Evolutionary conservation across 768 basidiomycete species (phyloP), one percentile per base, ranked within the genome.

Genomic region (Auricularia sp.): DNA sequence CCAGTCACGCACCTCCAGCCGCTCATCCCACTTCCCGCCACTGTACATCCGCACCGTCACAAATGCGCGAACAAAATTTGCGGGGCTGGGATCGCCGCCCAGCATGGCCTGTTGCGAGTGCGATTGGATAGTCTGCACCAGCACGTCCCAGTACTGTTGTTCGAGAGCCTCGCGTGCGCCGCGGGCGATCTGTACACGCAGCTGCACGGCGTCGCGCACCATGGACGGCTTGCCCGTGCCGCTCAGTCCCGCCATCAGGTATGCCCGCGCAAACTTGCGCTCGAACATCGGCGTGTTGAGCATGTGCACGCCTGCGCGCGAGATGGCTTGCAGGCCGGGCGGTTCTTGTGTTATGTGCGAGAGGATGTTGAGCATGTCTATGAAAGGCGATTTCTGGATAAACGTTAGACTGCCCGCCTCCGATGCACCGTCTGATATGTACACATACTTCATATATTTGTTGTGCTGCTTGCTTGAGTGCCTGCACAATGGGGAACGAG

Each of bases 51-150:
- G 78, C 62, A 98, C 85, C 33, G 89, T 78, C 36, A 95, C 77
- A 73, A 92, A 98, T 0, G 94, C 94, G 10, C 94, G 80, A 51
- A 98, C 85, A 73, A 90, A 93, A 80, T 98, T 97, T 36, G 86
- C 80, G 13, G 94, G 80, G 65, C 90, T 92, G 0, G 96, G 96
- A 65, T 94, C 89, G 33, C 96, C 96, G 16, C 96, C 96, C 3
- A 99, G 80, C 47, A 83, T 80, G 1, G 96, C 96, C 69, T 97
- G 91, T 63, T 84, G 81, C 0, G 93, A 92, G 11, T 91, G 79
- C 1, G 89, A 82, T 64, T 91, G 88, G 16, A 99, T 81, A 0
- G 89, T 89, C 54, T 87, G 83, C 65, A 95, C 92, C 62, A 99
- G 70, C 24, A 92, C 80, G 64, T 89, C 85, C 83, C 87, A 89